Evolutionary conservation across 805 yeast species (phyloP).

Genomic region (Barnettozyma salicaria): DNA sequence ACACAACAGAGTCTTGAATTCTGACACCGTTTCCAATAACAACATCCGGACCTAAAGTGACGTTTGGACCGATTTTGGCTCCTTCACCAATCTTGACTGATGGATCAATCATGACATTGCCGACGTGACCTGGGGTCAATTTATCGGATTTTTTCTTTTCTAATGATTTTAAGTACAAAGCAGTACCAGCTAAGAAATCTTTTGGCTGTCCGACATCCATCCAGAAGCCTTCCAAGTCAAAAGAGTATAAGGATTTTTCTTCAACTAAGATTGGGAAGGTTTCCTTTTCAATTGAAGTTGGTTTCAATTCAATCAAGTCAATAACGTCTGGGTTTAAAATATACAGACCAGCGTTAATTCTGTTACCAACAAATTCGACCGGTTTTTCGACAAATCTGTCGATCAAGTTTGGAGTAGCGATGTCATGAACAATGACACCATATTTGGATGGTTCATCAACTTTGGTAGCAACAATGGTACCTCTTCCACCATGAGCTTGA

Average conservation of each 20-base stretch:
- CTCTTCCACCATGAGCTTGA: slow-evolving; percentile 92
- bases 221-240: slow-evolving; percentile 99
- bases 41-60: slow-evolving; percentile 94
- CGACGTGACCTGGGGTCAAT: slow-evolving; percentile 64
- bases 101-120: slow-evolving; percentile 91
- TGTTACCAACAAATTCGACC: slow-evolving; percentile 98
- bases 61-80: slow-evolving; percentile 98
- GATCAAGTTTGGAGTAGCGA: slow-evolving; percentile 89
- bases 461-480: slow-evolving; percentile 98
- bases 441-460: slow-evolving; percentile 99
- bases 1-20: slow-evolving; percentile 89
- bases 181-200: slow-evolving; percentile 96
- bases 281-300: slow-evolving; percentile 99
- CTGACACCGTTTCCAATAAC: slow-evolving; percentile 97
- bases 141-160: slow-evolving; percentile 70
- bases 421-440: slow-evolving; percentile 98
- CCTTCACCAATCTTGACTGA: slow-evolving; percentile 87
- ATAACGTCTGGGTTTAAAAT: slow-evolving; percentile 96
- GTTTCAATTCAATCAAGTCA: slow-evolving; percentile 94
- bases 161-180: slow-evolving; percentile 81
- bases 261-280: slow-evolving; percentile 96
- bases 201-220: slow-evolving; percentile 99
- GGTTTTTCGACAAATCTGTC: slow-evolving; percentile 99
- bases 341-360: slow-evolving; percentile 99
- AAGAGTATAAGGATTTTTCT: slow-evolving; percentile 82